Evolutionary conservation across 345 rosid genomes (phyloP).

Genomic region (Sonneratia alba): DNA sequence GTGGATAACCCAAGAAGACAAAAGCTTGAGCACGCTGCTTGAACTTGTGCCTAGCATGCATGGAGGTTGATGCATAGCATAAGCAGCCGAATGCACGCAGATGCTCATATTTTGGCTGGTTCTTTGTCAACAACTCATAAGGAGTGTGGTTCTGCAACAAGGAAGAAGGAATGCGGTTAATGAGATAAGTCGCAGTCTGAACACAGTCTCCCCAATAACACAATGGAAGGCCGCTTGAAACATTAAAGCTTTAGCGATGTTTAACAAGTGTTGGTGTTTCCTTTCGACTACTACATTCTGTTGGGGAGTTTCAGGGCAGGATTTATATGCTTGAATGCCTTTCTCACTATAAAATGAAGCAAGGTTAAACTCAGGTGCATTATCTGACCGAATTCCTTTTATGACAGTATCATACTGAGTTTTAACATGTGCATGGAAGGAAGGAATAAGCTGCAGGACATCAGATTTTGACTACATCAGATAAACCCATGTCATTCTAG

Average conservation of each 20-base stretch:
- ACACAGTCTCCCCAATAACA: conserved; percentile 6
- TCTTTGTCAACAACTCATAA: not conserved
- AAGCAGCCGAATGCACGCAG: not conserved
- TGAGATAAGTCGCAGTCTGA: not conserved
- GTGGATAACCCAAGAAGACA: not conserved
- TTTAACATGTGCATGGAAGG: not conserved
- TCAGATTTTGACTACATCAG: not conserved
- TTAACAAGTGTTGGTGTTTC: conserved; percentile 8
- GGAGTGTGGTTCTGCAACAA: not conserved
- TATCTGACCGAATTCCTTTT: not conserved
- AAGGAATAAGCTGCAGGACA: not conserved
- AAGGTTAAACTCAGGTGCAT: not conserved
- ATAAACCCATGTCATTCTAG: not conserved
- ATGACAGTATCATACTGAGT: not conserved
- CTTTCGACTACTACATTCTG: conserved; percentile 6
- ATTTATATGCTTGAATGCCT: not conserved
- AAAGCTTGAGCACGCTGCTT: not conserved
- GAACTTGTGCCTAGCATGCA: not conserved
- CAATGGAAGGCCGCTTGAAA: conserved; percentile 3
- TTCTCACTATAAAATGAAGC: not conserved
- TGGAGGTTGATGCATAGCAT: not conserved
- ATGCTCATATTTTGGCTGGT: not conserved
- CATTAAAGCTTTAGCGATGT: not conserved
- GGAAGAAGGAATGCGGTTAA: not conserved
- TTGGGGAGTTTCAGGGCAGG: conserved; percentile 3